These are phyloP conservation scores for Brassica hybrid DNA, from an alignment of 441 rosid genomes.

Conservation along the genomic window DNA sequence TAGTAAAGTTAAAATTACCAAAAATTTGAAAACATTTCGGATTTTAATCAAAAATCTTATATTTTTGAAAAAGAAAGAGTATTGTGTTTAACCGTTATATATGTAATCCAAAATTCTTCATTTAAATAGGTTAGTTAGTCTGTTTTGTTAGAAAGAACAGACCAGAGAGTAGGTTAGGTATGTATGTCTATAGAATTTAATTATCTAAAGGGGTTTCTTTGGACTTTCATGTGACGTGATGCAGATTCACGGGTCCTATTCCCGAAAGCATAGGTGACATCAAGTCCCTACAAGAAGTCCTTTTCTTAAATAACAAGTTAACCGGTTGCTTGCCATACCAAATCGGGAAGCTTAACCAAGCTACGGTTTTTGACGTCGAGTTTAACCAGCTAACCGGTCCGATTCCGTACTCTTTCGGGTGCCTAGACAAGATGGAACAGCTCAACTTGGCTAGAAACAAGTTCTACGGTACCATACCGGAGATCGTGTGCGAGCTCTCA, in stretches of 20 bases:
- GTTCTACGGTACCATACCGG: constrained; percentile 73
- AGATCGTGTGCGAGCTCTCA: constrained; percentile 58
- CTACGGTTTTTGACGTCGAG: constrained; percentile 64
- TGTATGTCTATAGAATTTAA: background rate
- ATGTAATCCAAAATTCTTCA: background rate
- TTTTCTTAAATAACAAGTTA: constrained; percentile 68
- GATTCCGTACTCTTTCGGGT: constrained; percentile 63
- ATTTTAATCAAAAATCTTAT: too few relatives aligned
- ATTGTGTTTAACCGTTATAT: background rate
- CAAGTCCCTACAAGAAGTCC: constrained; percentile 57
- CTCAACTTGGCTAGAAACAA: constrained; percentile 70
- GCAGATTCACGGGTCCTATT: constrained; percentile 44
- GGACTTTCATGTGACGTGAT: constrained; percentile 21
- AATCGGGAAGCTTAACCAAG: constrained; percentile 61
- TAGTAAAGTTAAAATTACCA: too few relatives aligned
- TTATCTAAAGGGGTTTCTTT: background rate
- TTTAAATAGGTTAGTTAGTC: background rate
- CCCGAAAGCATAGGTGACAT: constrained; percentile 61
- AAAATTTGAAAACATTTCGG: too few relatives aligned
- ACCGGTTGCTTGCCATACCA: constrained; percentile 83
- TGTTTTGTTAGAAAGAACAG: background rate
- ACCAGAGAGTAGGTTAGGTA: background rate
- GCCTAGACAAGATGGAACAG: constrained; percentile 68
- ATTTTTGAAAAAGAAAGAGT: too few relatives aligned
- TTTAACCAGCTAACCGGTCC: constrained; percentile 65